Conservation (phyloP, 73 alveolate genomes). For the Diophrys sp. region DNA sequence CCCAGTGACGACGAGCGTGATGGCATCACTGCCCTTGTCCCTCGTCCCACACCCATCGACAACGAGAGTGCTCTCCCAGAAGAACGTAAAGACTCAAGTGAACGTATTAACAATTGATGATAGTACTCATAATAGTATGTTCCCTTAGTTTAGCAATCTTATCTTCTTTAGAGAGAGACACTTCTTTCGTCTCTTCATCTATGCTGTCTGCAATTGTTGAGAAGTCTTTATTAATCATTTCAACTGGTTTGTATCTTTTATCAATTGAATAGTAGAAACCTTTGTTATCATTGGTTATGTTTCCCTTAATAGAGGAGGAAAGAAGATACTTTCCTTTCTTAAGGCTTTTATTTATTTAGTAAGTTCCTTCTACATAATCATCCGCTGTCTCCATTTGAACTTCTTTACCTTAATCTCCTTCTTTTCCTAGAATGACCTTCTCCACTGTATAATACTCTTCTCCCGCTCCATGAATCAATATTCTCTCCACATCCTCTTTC, state of each 20-base stretch:
- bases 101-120: no score
- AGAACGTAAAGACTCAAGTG: no score
- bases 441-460: no score
- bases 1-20: no score
- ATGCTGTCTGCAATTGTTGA: not conserved
- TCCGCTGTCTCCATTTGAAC: not conserved
- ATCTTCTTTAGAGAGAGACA: not conserved
- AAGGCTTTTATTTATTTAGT: not conserved
- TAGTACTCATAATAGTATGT: conserved; percentile 31
- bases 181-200: not conserved
- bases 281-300: conserved; percentile 5
- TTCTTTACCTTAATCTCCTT: no score
- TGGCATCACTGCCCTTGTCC: no score
- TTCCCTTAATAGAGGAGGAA: conserved; percentile 3
- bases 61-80: no score
- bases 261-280: conserved; percentile 25
- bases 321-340: conserved; percentile 10
- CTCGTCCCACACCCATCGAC: no score
- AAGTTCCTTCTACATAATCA: not conserved
- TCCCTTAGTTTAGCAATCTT: conserved; percentile 3
- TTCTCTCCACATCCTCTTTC: no score
- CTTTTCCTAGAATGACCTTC: no score
- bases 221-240: no score
- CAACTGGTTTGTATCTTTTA: conserved; percentile 1
- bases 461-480: no score